Base-by-base conservation (phyloP, 768 basidiomycete genomes). In the Melanogaster broomeanus region DNA sequence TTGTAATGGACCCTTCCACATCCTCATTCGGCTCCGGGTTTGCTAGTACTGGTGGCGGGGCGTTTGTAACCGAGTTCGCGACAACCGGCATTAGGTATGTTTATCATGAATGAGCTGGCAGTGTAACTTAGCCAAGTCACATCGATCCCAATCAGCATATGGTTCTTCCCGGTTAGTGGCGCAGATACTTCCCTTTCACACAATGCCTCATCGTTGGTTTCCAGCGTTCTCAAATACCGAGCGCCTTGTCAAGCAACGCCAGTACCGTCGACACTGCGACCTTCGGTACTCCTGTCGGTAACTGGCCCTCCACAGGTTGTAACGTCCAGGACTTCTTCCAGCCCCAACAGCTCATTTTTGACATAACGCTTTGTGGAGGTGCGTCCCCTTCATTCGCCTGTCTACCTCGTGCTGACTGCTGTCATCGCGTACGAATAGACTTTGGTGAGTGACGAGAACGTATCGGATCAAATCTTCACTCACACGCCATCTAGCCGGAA, bases 11-110 rank as follows among this genome's bases (percentile, higher is more conserved):
- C 56, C 77, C 82, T 0, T 77, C 73, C 25, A 61, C 77, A 1
- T 67, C 69, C 3, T 84, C 82, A 15, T 91, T 85, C 54, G 89
- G 89, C 16, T 73, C 76, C 12, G 82, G 72, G 3, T 92, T 93
- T 61, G 84, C 85, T 1, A 67, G 70, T 4, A 77, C 75, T 2
- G 81, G 82, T 9, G 90, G 91, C 25, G 91, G 91, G 13, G 78
- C 88, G 11, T 92, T 79, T 55, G 83, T 88, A 18, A 87, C 88
- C 1, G 87, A 90, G 64, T 83, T 84, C 52, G 85, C 87, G 1
- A 66, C 74, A 21, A 74, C 69, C 35, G 87, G 85, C 10, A 82
- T 90, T 28, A 84, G 80, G 84, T 86, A 61, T 57, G 82, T 72
- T 9, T 13, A 19, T 30, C 16, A 38, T 18, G 4, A 24, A 39